phyloP scores from a whole-genome alignment of 2,329 filamentous ascomycete species.

The Aspergillus costaricaensis region DNA sequence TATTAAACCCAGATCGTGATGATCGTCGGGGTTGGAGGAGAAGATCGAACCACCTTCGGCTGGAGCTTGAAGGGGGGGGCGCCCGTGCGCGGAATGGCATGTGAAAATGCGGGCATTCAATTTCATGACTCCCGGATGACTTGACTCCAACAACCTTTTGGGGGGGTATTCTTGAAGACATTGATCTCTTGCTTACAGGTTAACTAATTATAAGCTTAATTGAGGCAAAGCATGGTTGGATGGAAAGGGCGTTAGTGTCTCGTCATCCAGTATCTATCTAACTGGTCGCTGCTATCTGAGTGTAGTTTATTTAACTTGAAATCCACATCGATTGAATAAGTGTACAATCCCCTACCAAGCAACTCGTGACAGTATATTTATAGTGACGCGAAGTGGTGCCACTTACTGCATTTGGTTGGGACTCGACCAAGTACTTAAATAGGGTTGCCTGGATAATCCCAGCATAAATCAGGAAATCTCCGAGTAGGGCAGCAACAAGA shows the following conservation, averaged over 20 bases:
- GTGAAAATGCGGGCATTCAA: slow-evolving; percentile 16
- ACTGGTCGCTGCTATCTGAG: too few species aligned
- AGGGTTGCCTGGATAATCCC: too few species aligned
- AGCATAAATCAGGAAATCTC: too few species aligned
- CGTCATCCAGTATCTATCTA: too few species aligned
- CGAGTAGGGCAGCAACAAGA: too few species aligned
- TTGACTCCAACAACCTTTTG: background rate
- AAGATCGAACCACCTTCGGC: slow-evolving; percentile 5
- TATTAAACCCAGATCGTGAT: background rate
- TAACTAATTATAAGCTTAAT: background rate
- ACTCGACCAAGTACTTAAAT: too few species aligned
- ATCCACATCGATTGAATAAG: too few species aligned
- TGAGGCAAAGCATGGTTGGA: background rate
- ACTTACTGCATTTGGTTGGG: too few species aligned
- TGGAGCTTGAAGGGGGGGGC: background rate
- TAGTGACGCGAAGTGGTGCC: too few species aligned
- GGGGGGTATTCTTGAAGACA: background rate
- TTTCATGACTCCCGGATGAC: background rate
- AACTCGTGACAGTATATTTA: too few species aligned
- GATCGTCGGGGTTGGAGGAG: background rate
- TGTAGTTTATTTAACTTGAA: too few species aligned
- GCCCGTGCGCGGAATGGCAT: slow-evolving; percentile 11
- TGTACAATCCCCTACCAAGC: too few species aligned
- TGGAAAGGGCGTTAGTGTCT: background rate
- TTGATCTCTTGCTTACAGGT: background rate